Evolutionary conservation across 768 basidiomycete genomes (phyloP).

Genomic region (Guyanaporus albipodus): DNA sequence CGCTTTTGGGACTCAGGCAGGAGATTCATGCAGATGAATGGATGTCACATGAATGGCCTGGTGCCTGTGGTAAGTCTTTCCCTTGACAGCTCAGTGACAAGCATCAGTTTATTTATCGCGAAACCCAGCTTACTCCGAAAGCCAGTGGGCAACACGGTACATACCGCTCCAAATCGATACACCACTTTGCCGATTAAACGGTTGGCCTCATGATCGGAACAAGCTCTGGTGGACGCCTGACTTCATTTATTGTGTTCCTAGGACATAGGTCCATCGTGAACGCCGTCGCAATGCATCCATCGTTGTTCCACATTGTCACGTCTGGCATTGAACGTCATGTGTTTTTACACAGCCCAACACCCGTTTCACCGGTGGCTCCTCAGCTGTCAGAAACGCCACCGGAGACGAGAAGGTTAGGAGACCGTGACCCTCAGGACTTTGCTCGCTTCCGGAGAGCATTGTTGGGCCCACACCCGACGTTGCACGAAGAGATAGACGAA

Average conservation of each 20-base stretch:
- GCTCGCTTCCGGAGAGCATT: conserved; percentile 37
- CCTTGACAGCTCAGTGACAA: conserved; percentile 9
- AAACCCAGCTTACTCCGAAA: conserved; percentile 45
- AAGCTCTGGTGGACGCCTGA: not conserved
- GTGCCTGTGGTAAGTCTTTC: conserved; percentile 31
- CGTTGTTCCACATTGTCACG: conserved; percentile 60
- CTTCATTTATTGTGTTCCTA: conserved; percentile 21
- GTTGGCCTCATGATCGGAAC: conserved; percentile 31
- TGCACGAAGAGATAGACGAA: conserved; percentile 27
- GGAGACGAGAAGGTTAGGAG: conserved; percentile 45
- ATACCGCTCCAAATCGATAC: conserved; percentile 61
- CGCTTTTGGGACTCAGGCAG: conserved; percentile 43
- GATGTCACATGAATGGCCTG: conserved; percentile 32
- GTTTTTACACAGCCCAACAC: conserved; percentile 63
- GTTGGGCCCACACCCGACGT: conserved; percentile 24
- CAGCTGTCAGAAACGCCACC: conserved; percentile 45
- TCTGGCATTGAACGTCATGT: conserved; percentile 72
- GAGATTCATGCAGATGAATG: conserved; percentile 47
- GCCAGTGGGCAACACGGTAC: conserved; percentile 38
- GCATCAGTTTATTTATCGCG: conserved; percentile 8
- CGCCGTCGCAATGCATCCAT: conserved; percentile 66
- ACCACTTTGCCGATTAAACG: conserved; percentile 57
- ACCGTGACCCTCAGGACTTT: conserved; percentile 33
- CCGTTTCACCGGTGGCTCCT: conserved; percentile 46
- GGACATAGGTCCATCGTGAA: conserved; percentile 81